phyloP scores from a whole-genome alignment of 169 alveolate genomes.

The Besnoitia besnoiti region DNA sequence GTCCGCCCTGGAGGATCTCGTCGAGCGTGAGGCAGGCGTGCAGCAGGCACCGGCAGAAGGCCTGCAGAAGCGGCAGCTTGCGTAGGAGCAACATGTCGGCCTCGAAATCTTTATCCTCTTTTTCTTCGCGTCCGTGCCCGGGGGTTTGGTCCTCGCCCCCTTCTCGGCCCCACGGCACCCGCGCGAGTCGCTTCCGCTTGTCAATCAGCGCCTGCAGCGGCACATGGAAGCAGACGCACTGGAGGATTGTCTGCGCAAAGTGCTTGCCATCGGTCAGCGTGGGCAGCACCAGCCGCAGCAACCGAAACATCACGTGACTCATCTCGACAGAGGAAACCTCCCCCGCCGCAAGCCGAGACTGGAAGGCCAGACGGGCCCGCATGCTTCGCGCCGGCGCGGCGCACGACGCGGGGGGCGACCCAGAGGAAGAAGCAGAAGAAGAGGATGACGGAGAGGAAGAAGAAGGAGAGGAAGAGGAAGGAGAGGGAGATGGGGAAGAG shows the following conservation, averaged over 20 bases:
- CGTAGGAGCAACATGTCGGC: neutral
- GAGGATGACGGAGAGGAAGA: neutral
- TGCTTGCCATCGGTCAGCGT: neutral
- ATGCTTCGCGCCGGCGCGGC: neutral
- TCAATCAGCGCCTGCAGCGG: neutral
- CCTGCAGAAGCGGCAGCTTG: neutral
- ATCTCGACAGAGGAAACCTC: neutral
- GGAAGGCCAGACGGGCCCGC: neutral
- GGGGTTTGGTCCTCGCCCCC: neutral
- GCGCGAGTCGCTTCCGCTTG: neutral
- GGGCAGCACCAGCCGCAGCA: neutral
- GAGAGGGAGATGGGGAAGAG: neutral
- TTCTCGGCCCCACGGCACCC: neutral
- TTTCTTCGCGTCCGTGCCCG: neutral
- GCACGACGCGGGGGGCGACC: neutral
- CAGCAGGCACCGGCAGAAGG: neutral
- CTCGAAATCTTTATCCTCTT: no score
- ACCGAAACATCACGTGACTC: neutral
- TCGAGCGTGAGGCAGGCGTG: neutral
- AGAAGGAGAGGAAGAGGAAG: neutral
- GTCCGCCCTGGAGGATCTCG: neutral
- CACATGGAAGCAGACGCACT: neutral
- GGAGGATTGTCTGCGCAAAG: neutral
- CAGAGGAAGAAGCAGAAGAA: neutral
- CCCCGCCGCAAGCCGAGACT: neutral